Base-by-base conservation (phyloP, 2,329 filamentous ascomycete species). In the Fusarium sp. region DNA sequence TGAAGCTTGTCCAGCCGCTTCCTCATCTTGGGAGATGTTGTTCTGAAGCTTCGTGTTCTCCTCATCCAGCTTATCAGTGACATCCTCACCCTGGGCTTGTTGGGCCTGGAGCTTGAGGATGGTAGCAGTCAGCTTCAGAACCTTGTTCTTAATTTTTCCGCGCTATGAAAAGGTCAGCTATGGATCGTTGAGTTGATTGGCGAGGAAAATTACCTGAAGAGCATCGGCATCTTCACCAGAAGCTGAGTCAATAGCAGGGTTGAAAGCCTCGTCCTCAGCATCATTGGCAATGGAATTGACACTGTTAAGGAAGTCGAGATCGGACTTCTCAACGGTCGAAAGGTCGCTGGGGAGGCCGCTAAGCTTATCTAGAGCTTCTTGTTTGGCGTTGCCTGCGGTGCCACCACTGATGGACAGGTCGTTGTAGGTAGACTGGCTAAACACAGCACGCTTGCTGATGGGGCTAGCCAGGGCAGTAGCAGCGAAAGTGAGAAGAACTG, bases 91-190 rank as follows among this genome's bases (percentile, higher is more conserved):
- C 68, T 88, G 84, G 0, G 86, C 86, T 57, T 81, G 77, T 64
- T 88, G 78, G 36, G 85, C 81, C 75, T 83, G 78, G 10, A 88
- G 82, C 69, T 82, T 79, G 31, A 88, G 75, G 33, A 87, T 78
- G 52, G 84, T 84, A 28, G 85, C 84, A 39, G 82, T 83, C 66
- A 88, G 79, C 79, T 89, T 88, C 53, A 88, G 77, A 17, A 88
- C 84, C 79, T 88, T 88, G 82, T 88, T 88, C 83, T 87, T 86
- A 63, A 84, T 88, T 79, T 88, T 88, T 73, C 85, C 85, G 54
- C 82, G 80, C 82, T 84, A 56, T 38, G 9, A 26, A 11, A 22
- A 2, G 26, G 33, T 66, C 26, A 73, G 54, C 14, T 40, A 3
- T 2, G 6, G 1, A 2, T 18, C 10, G 8, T 22, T 14, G 36